Percentiles rank a stretch among this genome's conserved stretches.
These are phyloP conservation scores for Bruguiera parviflora DNA, from an alignment of 345 rosid genomes.

Conservation along the genomic window DNA sequence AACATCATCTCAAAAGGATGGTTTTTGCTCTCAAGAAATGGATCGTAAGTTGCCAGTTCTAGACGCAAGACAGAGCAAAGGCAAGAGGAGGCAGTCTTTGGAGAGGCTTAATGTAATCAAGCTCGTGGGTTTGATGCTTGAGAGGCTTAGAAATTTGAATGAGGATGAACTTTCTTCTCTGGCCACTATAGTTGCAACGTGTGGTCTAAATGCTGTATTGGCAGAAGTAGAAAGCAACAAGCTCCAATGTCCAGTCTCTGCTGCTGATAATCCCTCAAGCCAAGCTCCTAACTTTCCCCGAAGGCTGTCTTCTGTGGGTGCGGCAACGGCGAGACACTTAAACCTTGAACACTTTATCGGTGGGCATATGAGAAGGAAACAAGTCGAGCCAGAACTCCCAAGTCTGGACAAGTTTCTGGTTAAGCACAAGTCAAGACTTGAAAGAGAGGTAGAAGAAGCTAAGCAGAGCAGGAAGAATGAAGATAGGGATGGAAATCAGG, in stretches of 20 bases:
- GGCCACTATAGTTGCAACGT: conserved; percentile 86
- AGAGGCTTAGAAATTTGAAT: conserved; percentile 72
- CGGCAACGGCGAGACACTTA: conserved; percentile 29
- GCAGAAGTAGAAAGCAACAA: conserved; percentile 58
- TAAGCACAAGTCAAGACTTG: conserved; percentile 72
- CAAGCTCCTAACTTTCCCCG: conserved; percentile 29
- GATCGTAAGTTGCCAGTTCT: conserved; percentile 28
- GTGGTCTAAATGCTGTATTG: conserved; percentile 87
- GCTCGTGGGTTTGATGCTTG: conserved; percentile 70
- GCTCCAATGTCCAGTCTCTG: conserved; percentile 29
- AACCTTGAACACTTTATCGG: conserved; percentile 23
- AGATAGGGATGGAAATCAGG: conserved; percentile 20
- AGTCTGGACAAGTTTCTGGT: conserved; percentile 83
- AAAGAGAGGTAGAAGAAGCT: conserved; percentile 82
- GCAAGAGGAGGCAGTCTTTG: conserved; percentile 54
- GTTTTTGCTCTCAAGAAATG: conserved; percentile 25
- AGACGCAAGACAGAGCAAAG: conserved; percentile 42
- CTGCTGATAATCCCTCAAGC: conserved; percentile 22
- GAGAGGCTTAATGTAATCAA: conserved; percentile 50
- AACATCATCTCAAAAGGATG: conserved; percentile 28
- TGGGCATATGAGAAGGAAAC: conserved; percentile 27
- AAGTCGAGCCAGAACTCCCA: conserved; percentile 50
- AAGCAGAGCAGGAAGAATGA: conserved; percentile 41
- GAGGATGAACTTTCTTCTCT: conserved; percentile 90
- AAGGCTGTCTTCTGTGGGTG: conserved; percentile 46